Evolutionary conservation across 257 asterid genomes (phyloP), one percentile per base, ranked within the genome.

Genomic region (Paraleonurus japonicus): DNA sequence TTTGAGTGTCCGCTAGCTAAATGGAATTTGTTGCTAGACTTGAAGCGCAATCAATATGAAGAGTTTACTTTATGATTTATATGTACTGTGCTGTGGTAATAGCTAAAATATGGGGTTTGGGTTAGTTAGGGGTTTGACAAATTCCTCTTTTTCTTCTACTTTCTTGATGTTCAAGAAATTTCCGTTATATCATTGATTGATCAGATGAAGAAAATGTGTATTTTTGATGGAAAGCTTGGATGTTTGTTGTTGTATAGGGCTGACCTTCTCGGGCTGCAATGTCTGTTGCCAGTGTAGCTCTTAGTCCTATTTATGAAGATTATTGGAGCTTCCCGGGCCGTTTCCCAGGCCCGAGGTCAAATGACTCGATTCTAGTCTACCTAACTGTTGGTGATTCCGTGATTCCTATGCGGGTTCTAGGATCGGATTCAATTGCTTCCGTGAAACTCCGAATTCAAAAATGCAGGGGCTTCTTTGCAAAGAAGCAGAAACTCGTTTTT

Each of bases 251-350:
- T 67, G 65, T 65, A 32, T 27, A 82, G 87, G 83, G 61, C 74
- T 75, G 63, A 76, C 65, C 72, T 69, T 65, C 72, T 74, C 65
- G 67, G 73, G 72, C 84, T 74, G 74, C 85, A 77, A 85, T 90
- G 95, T 82, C 92, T 16, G 73, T 85, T 64, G 92, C 96, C 63
- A 90, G 86, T 67, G 96, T 90, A 60, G 96, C 89, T 41, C 89
- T 84, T n/a, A 67, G 90, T 73, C 92, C 96, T 58, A 86, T 84
- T 70, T 65, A 70, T 63, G 89, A 88, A 37, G 90, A 86, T 61
- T 83, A 79, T 71, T 84, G 88, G 87, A 84, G 75, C 64, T 79
- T 80, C 65, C 89, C 89, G 0, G 75, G 88, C 50, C 79, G 80
- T 45, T 73, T 76, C 67, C 75, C 77, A 23, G 84, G 77, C 69